Conservation (phyloP, 345 rosid genomes). For the Eucalyptus sp. region DNA sequence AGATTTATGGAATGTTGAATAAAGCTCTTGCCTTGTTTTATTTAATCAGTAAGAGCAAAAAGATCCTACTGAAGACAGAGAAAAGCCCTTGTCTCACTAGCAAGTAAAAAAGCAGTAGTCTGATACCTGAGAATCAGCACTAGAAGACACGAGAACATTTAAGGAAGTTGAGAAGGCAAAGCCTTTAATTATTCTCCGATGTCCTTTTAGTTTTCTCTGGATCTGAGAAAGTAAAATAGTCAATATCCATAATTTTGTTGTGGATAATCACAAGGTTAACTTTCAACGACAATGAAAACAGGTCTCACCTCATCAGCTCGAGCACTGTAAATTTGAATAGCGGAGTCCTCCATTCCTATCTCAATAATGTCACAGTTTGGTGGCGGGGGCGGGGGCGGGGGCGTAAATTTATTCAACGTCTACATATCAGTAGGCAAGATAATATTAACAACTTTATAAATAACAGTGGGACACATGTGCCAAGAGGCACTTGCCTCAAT, state of each 20-base stretch:
- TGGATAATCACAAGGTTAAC: fast-evolving
- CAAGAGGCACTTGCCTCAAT: background rate
- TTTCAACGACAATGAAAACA: background rate
- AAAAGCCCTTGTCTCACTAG: background rate
- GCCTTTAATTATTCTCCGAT: slow-evolving; percentile 77
- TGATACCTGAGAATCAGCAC: slow-evolving; percentile 62
- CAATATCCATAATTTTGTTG: background rate
- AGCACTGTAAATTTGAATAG: slow-evolving; percentile 56
- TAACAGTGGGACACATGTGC: background rate
- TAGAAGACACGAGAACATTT: slow-evolving; percentile 66
- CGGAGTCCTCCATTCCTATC: slow-evolving; percentile 77
- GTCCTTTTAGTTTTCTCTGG: slow-evolving; percentile 41
- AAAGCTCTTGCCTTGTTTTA: background rate
- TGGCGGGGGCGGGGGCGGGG: slow-evolving; percentile 72
- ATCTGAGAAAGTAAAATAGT: background rate
- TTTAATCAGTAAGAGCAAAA: background rate
- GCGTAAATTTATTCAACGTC: slow-evolving; percentile 63
- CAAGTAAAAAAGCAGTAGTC: background rate
- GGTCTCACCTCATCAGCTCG: slow-evolving; percentile 60
- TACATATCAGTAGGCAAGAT: background rate
- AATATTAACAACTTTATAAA: background rate
- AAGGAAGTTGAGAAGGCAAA: slow-evolving; percentile 59
- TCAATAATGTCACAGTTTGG: slow-evolving; percentile 77
- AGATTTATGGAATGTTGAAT: background rate
- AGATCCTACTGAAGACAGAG: background rate